Evolutionary conservation across 2,329 filamentous ascomycete species (phyloP), one percentile per base, ranked within the genome.

Genomic region (Penicillium psychrosexuale): DNA sequence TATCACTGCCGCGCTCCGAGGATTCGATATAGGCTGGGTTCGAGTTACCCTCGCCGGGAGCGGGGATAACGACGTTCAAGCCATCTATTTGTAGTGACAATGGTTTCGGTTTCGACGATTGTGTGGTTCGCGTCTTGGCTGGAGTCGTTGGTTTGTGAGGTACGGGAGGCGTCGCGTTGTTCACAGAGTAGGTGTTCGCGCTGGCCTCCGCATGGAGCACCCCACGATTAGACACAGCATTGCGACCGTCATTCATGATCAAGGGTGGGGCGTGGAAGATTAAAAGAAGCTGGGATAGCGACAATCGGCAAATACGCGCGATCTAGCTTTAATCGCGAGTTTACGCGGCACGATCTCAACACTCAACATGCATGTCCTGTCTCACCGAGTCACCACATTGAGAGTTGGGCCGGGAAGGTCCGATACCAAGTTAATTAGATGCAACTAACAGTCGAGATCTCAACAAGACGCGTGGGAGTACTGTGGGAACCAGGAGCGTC

Each of bases 1-100:
- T 63, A 34, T 63, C 50, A 44, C 61, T 63, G 37, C 56, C 60
- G 47, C 56, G 64, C 51, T 65, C 59, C 27, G 58, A 63, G 2
- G 61, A 58, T 57, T 64, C 59, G 33, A 61, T 54, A 53, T 59
- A 59, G 36, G 42, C 34, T 27, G 34, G 27, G 22, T 54, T 58
- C 6, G 47, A 31, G 38, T 50, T 37, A 37, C 34, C 36, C 38
- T 53, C 54, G 39, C 61, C 53, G 31, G 55, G 47, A 15, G 57
- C 47, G 31, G 53, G 49, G 3, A 55, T 54, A 51, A 53, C 53
- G 47, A 42, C 48, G 40, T 61, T 55, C 47, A 59, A 50, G 42
- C 58, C 52, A 56, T 63, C 57, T 44, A 62, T 49, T 42, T 58
- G 66, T 46, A 63, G 48, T 28, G 63, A 62, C 11, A 59, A 48